Conservation (phyloP, 208 protist genomes). For the Eutreptiella sp. region DNA sequence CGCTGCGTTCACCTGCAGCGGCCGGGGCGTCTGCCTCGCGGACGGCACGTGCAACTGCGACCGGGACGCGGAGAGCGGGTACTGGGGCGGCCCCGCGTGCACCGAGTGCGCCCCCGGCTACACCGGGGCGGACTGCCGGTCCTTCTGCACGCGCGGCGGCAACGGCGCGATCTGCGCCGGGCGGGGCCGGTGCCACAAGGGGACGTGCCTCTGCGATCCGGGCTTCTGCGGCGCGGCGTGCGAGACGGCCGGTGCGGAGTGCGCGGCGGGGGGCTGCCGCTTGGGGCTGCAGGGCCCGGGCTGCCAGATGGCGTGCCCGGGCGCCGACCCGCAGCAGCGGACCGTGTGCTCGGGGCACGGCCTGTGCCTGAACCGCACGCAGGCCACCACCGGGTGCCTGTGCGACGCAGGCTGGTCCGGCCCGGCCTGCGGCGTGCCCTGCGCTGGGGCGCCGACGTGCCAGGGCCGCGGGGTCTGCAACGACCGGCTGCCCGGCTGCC, state of each 20-base stretch:
- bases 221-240: not conserved
- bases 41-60: constrained; percentile 39
- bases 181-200: not conserved
- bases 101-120: constrained; percentile 16
- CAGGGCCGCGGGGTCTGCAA: no score
- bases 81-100: constrained; percentile 17
- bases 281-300: constrained; percentile 7
- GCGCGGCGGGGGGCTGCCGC: not conserved
- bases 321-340: not conserved
- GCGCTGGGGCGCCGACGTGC: no score
- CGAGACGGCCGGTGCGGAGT: not conserved
- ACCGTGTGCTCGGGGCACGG: constrained; percentile 2
- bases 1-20: constrained; percentile 9
- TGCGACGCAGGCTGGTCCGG: not conserved
- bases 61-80: constrained; percentile 26
- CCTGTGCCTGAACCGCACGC: not conserved
- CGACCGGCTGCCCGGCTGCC: no score
- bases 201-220: not conserved
- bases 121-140: not conserved
- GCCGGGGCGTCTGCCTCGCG: constrained; percentile 5
- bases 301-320: not conserved
- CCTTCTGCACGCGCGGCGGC: constrained; percentile 19
- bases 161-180: not conserved
- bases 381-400: not conserved
- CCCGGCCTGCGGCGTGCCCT: not conserved